Conservation (phyloP, 2,329 filamentous ascomycete species). For the Annulohypoxylon truncatum region DNA sequence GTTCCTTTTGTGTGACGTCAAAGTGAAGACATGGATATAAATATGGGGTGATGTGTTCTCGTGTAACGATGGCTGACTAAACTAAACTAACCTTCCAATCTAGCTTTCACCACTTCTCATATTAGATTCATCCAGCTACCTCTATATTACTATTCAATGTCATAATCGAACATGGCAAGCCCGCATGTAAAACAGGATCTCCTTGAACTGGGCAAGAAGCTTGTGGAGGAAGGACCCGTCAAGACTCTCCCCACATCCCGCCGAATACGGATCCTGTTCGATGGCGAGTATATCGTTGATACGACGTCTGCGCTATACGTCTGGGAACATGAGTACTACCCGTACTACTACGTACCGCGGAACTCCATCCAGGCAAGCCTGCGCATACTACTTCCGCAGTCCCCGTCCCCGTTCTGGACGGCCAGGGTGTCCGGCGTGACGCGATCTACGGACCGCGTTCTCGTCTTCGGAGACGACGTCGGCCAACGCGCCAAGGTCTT, state of each 20-base stretch:
- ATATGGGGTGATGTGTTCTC: too few species aligned
- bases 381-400: background rate
- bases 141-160: background rate
- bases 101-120: background rate
- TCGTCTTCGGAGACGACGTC: constrained; percentile 40
- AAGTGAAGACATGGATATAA: too few species aligned
- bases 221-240: constrained; percentile 47
- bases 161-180: constrained; percentile 20
- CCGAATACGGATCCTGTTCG: constrained; percentile 50
- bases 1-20: background rate
- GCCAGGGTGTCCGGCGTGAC: constrained; percentile 34
- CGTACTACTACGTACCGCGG: constrained; percentile 51
- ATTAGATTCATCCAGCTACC: background rate
- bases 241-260: constrained; percentile 49
- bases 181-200: constrained; percentile 35
- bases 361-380: constrained; percentile 33
- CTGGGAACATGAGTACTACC: constrained; percentile 53
- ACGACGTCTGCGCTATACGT: constrained; percentile 51
- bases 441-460: constrained; percentile 40
- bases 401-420: constrained; percentile 34
- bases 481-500: constrained; percentile 23
- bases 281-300: constrained; percentile 49
- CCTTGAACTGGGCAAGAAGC: constrained; percentile 42
- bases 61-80: too few species aligned
- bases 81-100: background rate